These are phyloP conservation scores for Beauveria bassiana DNA, from an alignment of 2,329 filamentous ascomycete genomes.

Conservation along the genomic window DNA sequence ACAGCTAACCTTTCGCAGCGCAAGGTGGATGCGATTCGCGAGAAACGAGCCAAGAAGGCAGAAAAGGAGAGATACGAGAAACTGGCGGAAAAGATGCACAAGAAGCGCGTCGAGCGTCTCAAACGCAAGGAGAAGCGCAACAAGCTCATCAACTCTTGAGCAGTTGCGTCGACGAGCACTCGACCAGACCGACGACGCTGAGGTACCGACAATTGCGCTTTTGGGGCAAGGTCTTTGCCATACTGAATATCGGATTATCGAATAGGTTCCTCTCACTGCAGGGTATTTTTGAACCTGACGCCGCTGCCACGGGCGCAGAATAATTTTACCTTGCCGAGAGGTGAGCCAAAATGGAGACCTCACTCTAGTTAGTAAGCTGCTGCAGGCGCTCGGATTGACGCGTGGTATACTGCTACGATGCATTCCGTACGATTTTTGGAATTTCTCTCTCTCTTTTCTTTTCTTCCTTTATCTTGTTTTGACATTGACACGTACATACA, in stretches of 20 bases:
- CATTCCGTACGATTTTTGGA: neutral
- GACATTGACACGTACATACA: neutral
- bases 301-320: neutral
- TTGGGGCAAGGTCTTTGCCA: neutral
- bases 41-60: constrained; percentile 80
- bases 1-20: constrained; percentile 41
- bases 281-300: neutral
- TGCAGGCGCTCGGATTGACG: neutral
- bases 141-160: constrained; percentile 65
- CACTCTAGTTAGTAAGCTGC: neutral
- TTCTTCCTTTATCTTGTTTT: neutral
- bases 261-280: neutral
- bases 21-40: constrained; percentile 71
- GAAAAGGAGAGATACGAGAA: constrained; percentile 89
- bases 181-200: neutral
- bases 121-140: constrained; percentile 97
- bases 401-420: neutral
- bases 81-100: constrained; percentile 97
- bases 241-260: neutral
- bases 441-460: neutral
- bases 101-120: constrained; percentile 84
- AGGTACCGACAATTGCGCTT: neutral
- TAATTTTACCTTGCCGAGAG: neutral
- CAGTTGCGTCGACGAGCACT: neutral
- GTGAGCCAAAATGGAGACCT: neutral